Evolutionary conservation across 2,329 filamentous ascomycete genomes (phyloP), one percentile per base, ranked within the genome.

Genomic region (Thelonectria olida): DNA sequence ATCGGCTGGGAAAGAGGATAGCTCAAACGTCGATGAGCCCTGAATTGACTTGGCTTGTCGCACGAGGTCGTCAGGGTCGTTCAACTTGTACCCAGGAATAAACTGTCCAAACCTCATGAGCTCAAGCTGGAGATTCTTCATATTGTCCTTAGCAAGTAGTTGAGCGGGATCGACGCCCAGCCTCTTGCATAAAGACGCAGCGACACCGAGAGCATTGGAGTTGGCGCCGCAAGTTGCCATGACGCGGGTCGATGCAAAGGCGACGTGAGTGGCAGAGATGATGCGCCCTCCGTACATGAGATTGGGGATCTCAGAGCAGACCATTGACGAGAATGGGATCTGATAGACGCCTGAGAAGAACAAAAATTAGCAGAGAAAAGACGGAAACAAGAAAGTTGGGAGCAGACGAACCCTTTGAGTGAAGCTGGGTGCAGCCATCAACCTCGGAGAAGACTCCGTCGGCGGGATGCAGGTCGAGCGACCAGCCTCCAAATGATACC

Each of bases 371-470:
- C 45, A 36, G 39, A 45, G 28, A 12, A 3, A 5, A 13, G 28
- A 31, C 15, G 25, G 22, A 17, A 15, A 4, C 15, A 27, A 28
- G 23, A n/a, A 13, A 20, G 15, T n/a, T 4, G 8, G 7, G 7
- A 38, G 19, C 47, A 12, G 13, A 42, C 45, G 20, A 13, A 63
- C 62, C 64, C 25, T 71, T 71, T 9, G 61, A 62, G 44, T 71
- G 68, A 49, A 65, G 66, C 51, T 71, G 68, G 5, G 66, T 71
- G 59, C 68, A 71, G 19, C 68, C 68, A 39, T 71, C 67, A 20
- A 71, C 60, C 27, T 71, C 68, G 12, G 68, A 71, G 53, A 67
- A 71, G 34, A 70, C 68, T 17, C 68, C 67, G 49, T 71, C 68
- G 2, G 68, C 68, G 9, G 68, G 68, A 49, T 71, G 68, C 36